A percentile compares a stretch with the other conserved stretches of the same genome.
Conservation (phyloP, 805 yeast genomes). For the Yamadazyma philogaea region DNA sequence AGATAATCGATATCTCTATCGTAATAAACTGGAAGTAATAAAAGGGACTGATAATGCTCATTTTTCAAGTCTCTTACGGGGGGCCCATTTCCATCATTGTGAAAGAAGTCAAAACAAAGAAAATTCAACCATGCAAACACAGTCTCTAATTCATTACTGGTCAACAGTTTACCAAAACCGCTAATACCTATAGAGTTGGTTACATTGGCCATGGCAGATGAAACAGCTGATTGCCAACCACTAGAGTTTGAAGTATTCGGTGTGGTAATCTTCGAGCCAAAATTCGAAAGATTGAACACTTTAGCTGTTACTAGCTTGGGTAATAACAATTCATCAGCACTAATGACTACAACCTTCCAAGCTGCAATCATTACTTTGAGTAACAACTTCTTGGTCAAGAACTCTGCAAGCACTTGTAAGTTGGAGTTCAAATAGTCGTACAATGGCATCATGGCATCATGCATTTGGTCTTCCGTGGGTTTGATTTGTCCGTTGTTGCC, state of each 20-base stretch:
- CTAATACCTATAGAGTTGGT: conserved; percentile 39
- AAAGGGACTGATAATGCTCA: conserved; percentile 59
- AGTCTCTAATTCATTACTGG: conserved; percentile 60
- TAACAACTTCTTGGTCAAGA: conserved; percentile 53
- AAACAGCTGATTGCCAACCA: conserved; percentile 45
- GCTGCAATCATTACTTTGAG: conserved; percentile 69
- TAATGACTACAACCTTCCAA: conserved; percentile 70
- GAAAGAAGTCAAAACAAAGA: conserved; percentile 69
- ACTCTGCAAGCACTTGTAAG: conserved; percentile 58
- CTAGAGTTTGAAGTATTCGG: conserved; percentile 8
- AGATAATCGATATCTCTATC: conserved; percentile 49
- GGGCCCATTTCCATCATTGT: conserved; percentile 81
- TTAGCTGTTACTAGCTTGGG: conserved; percentile 62
- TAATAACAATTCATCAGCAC: conserved; percentile 68
- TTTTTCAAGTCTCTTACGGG: conserved; percentile 60
- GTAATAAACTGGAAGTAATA: conserved; percentile 63
- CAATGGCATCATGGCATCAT: conserved; percentile 67
- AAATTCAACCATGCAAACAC: conserved; percentile 68
- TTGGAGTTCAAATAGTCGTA: conserved; percentile 72
- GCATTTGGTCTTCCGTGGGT: conserved; percentile 48
- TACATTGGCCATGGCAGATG: conserved; percentile 50
- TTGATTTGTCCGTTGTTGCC: conserved; percentile 44
- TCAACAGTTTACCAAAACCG: conserved; percentile 55
- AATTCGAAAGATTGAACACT: conserved; percentile 24
- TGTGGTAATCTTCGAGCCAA: conserved; percentile 19